These are phyloP conservation scores for Leccinum barrowsii DNA, from an alignment of 768 basidiomycete genomes.

Conservation along the genomic window DNA sequence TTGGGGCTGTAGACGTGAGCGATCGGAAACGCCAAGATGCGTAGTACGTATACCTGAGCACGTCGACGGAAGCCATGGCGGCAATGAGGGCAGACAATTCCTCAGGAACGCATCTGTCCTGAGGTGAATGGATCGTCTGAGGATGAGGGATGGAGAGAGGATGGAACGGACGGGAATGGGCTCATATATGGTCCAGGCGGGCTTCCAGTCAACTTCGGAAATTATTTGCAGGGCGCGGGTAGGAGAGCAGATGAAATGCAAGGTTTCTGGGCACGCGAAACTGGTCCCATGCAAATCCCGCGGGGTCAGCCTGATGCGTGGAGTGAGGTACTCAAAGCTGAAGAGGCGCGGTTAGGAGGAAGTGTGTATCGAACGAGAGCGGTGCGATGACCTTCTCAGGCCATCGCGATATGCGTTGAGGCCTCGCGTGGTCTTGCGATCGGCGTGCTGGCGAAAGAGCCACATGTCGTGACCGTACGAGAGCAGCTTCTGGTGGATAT, in stretches of 20 bases:
- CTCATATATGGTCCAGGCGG: constrained; percentile 67
- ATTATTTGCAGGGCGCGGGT: constrained; percentile 58
- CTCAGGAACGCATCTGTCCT: constrained; percentile 78
- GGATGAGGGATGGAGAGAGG: background rate
- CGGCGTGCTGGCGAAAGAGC: constrained; percentile 62
- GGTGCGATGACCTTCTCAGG: constrained; percentile 51
- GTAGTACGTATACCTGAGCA: constrained; percentile 56
- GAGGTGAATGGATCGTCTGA: constrained; percentile 5
- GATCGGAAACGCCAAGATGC: background rate
- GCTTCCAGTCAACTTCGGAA: constrained; percentile 66
- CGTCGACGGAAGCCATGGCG: constrained; percentile 54
- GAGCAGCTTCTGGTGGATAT: constrained; percentile 52
- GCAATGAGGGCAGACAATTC: constrained; percentile 69
- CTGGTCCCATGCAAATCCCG: constrained; percentile 57
- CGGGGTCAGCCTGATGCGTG: constrained; percentile 68
- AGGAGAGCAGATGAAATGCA: constrained; percentile 76
- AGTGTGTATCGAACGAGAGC: constrained; percentile 23
- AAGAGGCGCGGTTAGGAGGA: constrained; percentile 9
- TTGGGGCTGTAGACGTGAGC: constrained; percentile 59
- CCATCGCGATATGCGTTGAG: constrained; percentile 76
- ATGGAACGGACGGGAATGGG: constrained; percentile 70
- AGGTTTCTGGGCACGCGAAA: constrained; percentile 38
- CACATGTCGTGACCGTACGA: constrained; percentile 74
- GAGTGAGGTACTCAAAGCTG: constrained; percentile 79
- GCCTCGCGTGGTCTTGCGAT: constrained; percentile 62